Percentiles rank a stretch among this genome's conserved stretches.
Evolutionary conservation across 139 green algal species (phyloP).

Genomic region (Haematococcus lacustris): DNA sequence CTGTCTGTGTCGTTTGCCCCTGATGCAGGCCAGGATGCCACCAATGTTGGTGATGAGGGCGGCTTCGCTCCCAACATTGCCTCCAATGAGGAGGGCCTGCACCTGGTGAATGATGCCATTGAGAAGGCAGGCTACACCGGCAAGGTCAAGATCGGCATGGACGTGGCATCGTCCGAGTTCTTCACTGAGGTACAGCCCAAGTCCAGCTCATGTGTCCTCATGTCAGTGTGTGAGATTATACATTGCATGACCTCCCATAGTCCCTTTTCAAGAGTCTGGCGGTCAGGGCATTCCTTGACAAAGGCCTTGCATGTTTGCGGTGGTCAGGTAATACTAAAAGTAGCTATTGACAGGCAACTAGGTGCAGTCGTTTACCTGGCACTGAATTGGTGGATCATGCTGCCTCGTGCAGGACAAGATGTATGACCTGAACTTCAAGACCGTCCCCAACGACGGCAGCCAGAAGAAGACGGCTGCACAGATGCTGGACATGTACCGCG

Average conservation of each 20-base stretch:
- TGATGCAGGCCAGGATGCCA: slow-evolving; percentile 85
- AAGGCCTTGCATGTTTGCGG: too few relatives aligned
- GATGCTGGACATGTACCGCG: slow-evolving; percentile 89
- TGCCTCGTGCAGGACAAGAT: slow-evolving; percentile 81
- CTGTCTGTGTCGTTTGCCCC: too few relatives aligned
- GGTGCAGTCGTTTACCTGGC: too few relatives aligned
- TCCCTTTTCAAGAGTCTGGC: too few relatives aligned
- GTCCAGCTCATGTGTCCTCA: too few relatives aligned
- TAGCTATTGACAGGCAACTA: too few relatives aligned
- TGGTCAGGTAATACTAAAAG: too few relatives aligned
- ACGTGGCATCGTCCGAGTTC: slow-evolving; percentile 96
- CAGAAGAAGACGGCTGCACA: slow-evolving; percentile 65
- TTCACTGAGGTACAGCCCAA: slow-evolving; percentile 30
- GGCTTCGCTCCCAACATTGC: slow-evolving; percentile 96
- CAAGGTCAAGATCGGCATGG: slow-evolving; percentile 98
- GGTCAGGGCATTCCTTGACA: too few relatives aligned
- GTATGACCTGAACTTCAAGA: slow-evolving; percentile 99
- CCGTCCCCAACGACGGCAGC: slow-evolving; percentile 75
- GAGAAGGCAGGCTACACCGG: slow-evolving; percentile 85
- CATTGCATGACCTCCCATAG: too few relatives aligned
- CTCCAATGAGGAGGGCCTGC: slow-evolving; percentile 90
- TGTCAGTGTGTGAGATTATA: too few relatives aligned
- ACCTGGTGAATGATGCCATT: slow-evolving; percentile 89
- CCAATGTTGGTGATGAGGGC: slow-evolving; percentile 98
- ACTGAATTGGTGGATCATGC: too few relatives aligned